A percentile compares a stretch with the other conserved stretches of the same genome.
Conservation (phyloP, 2,329 filamentous ascomycete species). For the Venturia pyrina region DNA sequence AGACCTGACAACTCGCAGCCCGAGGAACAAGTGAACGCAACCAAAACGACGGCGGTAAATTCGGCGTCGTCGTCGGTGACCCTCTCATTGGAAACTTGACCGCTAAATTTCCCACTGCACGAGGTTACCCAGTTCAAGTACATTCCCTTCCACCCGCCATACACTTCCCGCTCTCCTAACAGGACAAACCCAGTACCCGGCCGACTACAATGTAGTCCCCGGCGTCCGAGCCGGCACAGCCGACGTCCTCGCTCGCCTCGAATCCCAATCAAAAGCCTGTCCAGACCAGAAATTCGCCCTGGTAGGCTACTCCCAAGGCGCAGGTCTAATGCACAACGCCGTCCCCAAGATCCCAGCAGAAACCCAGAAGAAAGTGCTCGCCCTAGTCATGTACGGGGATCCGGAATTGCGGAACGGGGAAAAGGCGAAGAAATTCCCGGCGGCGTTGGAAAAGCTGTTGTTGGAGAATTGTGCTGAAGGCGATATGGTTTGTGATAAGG, state of each 20-base stretch:
- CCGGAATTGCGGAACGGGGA: background rate
- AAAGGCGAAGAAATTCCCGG: slow-evolving; percentile 3
- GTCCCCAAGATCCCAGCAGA: slow-evolving; percentile 3
- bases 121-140: slow-evolving; percentile 12
- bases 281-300: slow-evolving; percentile 11
- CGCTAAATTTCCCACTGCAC: background rate
- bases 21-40: slow-evolving; percentile 12
- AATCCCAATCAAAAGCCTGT: slow-evolving; percentile 8
- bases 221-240: background rate
- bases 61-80: slow-evolving; percentile 12
- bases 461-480: slow-evolving; percentile 10
- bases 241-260: slow-evolving; percentile 6
- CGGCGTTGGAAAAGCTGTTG: background rate
- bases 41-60: slow-evolving; percentile 6
- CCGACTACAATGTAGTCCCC: background rate
- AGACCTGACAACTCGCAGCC: background rate
- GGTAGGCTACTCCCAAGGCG: slow-evolving; percentile 13
- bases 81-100: slow-evolving; percentile 9
- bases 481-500: slow-evolving; percentile 7
- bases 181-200: slow-evolving; percentile 7
- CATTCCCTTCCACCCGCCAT: too few relatives aligned
- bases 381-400: slow-evolving; percentile 10
- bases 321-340: slow-evolving; percentile 9
- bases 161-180: too few relatives aligned
- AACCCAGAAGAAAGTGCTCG: slow-evolving; percentile 3